Percentiles rank a stretch among this genome's conserved stretches.
Conservation (phyloP, 257 asterid genomes). For the Jacaranda copaia region DNA sequence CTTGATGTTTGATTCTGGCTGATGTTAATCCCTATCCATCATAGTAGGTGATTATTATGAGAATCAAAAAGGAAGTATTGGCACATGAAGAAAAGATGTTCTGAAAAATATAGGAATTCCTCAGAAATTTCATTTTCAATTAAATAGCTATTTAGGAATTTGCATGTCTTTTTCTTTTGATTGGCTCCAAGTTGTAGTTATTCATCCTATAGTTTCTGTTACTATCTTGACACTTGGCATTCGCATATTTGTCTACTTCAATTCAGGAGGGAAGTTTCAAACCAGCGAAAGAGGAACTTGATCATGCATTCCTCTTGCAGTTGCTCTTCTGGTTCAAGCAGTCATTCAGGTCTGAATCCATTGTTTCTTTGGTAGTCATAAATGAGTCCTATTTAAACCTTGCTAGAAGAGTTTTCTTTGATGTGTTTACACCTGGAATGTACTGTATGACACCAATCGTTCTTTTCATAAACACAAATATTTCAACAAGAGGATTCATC, state of each 20-base stretch:
- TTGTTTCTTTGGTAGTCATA: conserved; percentile 26
- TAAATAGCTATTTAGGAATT: conserved; percentile 25
- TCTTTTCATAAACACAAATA: background rate
- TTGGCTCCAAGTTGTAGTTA: conserved; percentile 1
- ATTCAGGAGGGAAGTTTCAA: conserved; percentile 80
- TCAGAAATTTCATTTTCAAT: background rate
- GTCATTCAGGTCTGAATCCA: conserved; percentile 75
- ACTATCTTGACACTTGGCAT: conserved; percentile 20
- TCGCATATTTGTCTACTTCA: conserved; percentile 41
- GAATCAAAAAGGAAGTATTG: background rate
- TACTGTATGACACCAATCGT: conserved; percentile 12
- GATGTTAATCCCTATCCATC: background rate
- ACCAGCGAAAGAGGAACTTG: conserved; percentile 79
- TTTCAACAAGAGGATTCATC: conserved; percentile 24
- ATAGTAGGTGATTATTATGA: conserved; percentile 15
- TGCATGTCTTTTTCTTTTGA: conserved; percentile 23
- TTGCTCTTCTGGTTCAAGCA: conserved; percentile 98
- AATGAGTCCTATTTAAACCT: conserved; percentile 20
- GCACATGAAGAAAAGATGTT: background rate
- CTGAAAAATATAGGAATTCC: background rate
- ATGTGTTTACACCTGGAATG: conserved; percentile 23
- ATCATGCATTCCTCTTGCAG: conserved; percentile 90
- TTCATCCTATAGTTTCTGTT: conserved; percentile 3
- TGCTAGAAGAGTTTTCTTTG: conserved; percentile 20
- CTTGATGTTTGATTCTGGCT: background rate